These are phyloP conservation scores for Pseudoturritis turrita DNA, from an alignment of 345 rosid genomes.

Conservation along the genomic window DNA sequence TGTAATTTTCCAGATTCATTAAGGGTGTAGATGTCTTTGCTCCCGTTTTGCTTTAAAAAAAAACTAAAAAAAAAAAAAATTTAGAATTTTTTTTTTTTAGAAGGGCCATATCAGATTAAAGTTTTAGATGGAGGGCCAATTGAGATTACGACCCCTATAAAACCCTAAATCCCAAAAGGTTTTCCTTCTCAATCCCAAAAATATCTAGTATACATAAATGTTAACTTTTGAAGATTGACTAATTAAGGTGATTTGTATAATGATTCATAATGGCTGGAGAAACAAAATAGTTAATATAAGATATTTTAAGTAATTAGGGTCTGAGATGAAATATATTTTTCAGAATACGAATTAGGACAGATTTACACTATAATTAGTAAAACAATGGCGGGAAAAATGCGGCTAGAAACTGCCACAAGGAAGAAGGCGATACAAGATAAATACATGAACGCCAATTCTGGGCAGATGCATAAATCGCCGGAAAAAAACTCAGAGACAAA, in stretches of 20 bases:
- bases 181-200: too few relatives aligned
- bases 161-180: too few relatives aligned
- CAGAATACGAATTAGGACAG: not conserved
- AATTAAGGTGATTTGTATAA: not conserved
- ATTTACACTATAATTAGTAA: not conserved
- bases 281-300: too few relatives aligned
- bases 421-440: not conserved
- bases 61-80: too few relatives aligned
- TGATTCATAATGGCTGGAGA: not conserved
- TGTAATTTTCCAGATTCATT: too few relatives aligned
- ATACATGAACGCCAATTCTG: constrained; percentile 7
- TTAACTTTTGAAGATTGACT: not conserved
- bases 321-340: not conserved
- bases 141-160: too few relatives aligned
- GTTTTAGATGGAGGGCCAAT: too few relatives aligned
- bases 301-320: too few relatives aligned
- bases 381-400: constrained; percentile 17
- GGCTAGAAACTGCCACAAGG: constrained; percentile 25
- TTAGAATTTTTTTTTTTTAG: too few relatives aligned
- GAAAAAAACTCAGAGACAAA: not conserved
- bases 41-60: too few relatives aligned
- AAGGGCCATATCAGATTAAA: too few relatives aligned
- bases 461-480: not conserved
- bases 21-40: too few relatives aligned
- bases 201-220: not conserved